Percentiles rank a stretch among this genome's conserved stretches.
Evolutionary conservation across 2,329 filamentous ascomycete species (phyloP).

Genomic region (Penicillium verrucosum): DNA sequence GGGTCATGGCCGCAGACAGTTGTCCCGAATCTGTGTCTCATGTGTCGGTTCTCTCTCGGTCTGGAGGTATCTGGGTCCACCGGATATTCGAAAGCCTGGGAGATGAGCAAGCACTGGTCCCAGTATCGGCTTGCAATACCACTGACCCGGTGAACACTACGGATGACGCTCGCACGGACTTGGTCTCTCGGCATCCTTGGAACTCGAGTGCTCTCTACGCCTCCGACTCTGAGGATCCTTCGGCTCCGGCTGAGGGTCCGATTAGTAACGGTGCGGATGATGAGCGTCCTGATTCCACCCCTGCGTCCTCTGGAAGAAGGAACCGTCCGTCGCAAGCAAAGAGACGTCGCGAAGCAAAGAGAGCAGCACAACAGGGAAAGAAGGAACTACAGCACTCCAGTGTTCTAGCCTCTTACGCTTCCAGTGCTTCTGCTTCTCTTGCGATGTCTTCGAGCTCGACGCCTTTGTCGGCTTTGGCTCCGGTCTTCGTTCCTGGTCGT

Average conservation of each 20-base stretch:
- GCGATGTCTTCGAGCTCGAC: neutral
- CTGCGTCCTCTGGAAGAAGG: neutral
- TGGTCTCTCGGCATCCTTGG: neutral
- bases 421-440: slow-evolving; percentile 4
- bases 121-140: neutral
- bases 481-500: neutral
- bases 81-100: neutral
- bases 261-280: neutral
- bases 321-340: slow-evolving; percentile 3
- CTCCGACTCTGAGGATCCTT: neutral
- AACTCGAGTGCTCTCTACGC: neutral
- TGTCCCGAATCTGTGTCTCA: neutral
- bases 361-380: neutral
- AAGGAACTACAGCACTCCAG: neutral
- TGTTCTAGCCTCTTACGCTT: neutral
- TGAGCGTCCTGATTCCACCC: neutral
- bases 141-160: neutral
- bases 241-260: neutral
- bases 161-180: neutral
- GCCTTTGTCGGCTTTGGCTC: slow-evolving; percentile 2
- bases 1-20: neutral
- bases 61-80: neutral
- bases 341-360: neutral
- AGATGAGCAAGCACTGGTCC: neutral
- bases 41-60: neutral